phyloP scores from a whole-genome alignment of 495 filamentous ascomycete genomes.

The Staphylotrichum longicolle region DNA sequence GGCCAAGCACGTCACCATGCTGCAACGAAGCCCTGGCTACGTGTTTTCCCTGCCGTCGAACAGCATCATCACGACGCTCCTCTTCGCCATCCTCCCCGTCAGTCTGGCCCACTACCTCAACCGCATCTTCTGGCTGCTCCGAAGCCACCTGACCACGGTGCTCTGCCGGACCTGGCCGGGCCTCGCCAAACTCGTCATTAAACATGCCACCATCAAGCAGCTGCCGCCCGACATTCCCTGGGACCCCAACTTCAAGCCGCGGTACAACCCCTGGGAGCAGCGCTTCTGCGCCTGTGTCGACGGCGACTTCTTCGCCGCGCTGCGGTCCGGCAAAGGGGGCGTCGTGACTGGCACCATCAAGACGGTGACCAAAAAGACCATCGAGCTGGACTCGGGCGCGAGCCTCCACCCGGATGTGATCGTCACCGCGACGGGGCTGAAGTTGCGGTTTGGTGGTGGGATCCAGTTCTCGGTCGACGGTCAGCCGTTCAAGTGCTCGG shows the following conservation, averaged over 20 bases:
- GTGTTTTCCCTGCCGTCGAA: conserved; percentile 10
- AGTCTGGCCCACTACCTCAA: conserved; percentile 8
- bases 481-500: background rate
- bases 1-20: conserved; percentile 13
- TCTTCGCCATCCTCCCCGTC: conserved; percentile 12
- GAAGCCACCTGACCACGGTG: conserved; percentile 9
- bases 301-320: conserved; percentile 16
- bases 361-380: background rate
- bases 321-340: conserved; percentile 12
- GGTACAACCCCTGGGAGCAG: conserved; percentile 17
- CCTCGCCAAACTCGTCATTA: conserved; percentile 8
- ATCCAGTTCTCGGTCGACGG: conserved; percentile 7
- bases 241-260: conserved; percentile 15
- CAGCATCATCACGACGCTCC: conserved; percentile 12
- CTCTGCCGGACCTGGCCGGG: conserved; percentile 8
- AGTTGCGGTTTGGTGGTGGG: conserved; percentile 11
- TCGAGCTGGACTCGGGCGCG: conserved; percentile 11
- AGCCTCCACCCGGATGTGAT: conserved; percentile 11
- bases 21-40: conserved; percentile 15
- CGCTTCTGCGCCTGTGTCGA: conserved; percentile 17
- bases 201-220: conserved; percentile 6
- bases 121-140: conserved; percentile 10
- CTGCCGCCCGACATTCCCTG: conserved; percentile 11
- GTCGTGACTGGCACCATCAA: conserved; percentile 12
- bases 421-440: conserved; percentile 15